Evolutionary conservation across 768 basidiomycete genomes (phyloP).

Genomic region (Boletus fagicola): DNA sequence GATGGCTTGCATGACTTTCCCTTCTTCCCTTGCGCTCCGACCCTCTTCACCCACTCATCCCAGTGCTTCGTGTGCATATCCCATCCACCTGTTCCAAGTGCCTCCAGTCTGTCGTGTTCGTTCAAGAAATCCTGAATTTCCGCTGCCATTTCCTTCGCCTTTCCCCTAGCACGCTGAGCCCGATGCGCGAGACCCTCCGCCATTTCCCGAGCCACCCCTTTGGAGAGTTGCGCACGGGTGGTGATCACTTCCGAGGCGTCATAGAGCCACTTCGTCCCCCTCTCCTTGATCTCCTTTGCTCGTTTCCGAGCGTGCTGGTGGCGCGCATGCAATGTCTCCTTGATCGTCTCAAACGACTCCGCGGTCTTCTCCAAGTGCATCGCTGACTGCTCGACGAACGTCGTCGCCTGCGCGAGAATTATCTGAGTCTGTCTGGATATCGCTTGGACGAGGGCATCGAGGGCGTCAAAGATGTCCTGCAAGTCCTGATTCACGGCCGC

Average conservation of each 20-base stretch:
- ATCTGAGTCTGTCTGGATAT: constrained; percentile 45
- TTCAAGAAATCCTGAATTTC: constrained; percentile 27
- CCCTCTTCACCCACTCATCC: constrained; percentile 19
- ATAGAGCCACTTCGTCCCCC: constrained; percentile 45
- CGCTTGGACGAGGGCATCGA: constrained; percentile 54
- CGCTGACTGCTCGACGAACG: constrained; percentile 46
- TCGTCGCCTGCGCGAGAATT: constrained; percentile 33
- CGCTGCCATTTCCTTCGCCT: constrained; percentile 44
- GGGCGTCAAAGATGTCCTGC: constrained; percentile 54
- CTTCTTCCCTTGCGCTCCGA: constrained; percentile 5
- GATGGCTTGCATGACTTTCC: constrained; percentile 13
- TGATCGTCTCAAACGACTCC: constrained; percentile 38
- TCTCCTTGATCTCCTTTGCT: constrained; percentile 52
- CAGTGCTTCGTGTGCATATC: constrained; percentile 16
- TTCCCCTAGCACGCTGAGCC: constrained; percentile 44
- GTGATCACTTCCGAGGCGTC: constrained; percentile 43
- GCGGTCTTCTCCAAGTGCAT: constrained; percentile 29
- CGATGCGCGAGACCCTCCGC: constrained; percentile 37
- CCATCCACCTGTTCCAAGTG: constrained; percentile 16
- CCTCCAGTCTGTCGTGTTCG: constrained; percentile 23
- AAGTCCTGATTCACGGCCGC: constrained; percentile 51
- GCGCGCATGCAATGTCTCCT: constrained; percentile 44
- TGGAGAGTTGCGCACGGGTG: constrained; percentile 43
- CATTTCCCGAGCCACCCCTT: constrained; percentile 41
- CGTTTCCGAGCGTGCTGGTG: constrained; percentile 52